Base-by-base conservation (phyloP, 805 yeast species). In the Candida palmyrensis region DNA sequence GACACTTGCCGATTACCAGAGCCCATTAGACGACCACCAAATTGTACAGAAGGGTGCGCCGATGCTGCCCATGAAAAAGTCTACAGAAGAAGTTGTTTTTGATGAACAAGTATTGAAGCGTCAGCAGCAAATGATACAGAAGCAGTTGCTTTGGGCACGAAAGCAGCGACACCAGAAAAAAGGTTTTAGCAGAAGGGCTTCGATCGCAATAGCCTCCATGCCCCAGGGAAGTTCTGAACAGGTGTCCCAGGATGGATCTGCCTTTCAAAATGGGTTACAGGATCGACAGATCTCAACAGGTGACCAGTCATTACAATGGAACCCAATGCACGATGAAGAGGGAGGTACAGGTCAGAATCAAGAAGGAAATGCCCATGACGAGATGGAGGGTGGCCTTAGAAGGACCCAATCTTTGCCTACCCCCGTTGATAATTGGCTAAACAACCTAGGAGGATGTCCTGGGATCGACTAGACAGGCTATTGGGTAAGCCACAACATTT, bases 381-480 rank as follows among this genome's bases (percentile, higher is more conserved):
- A 28, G 27, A 32, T 34, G 15, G 29, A 30, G 14, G 40, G 37
- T 6, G 38, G 27, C 8, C 28, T 26, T 27, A 33, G 25, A 15
- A 31, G 38, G 35, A 32, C 35, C 5, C 25, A 33, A 27, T 39
- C 37, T 12, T 27, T 42, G 15, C 42, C 40, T 25, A 30, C 41
- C 33, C 27, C 29, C 17, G 12, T 21, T 28, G 8, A 36, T 25
- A 62, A 57, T 36, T 57, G 64, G 64, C 45, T 57, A 34, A 51
- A 53, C 27, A 48, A 48, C 38, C 49, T 57, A 51, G 63, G 59
- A 3, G 43, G 59, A 0, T 60, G 61, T 1, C 59, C 62, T 2
- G 59, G 62, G 9, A 56, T 57, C 32, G n/a, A n/a, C n/a, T n/a
- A n/a, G n/a, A 44, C 41, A 11, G 48, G 33, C 31, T 14, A 11